A percentile compares a stretch with the other conserved stretches of the same genome.
Evolutionary conservation across 2,329 filamentous ascomycete species (phyloP).

Genomic region (Trichophyton rubrum): DNA sequence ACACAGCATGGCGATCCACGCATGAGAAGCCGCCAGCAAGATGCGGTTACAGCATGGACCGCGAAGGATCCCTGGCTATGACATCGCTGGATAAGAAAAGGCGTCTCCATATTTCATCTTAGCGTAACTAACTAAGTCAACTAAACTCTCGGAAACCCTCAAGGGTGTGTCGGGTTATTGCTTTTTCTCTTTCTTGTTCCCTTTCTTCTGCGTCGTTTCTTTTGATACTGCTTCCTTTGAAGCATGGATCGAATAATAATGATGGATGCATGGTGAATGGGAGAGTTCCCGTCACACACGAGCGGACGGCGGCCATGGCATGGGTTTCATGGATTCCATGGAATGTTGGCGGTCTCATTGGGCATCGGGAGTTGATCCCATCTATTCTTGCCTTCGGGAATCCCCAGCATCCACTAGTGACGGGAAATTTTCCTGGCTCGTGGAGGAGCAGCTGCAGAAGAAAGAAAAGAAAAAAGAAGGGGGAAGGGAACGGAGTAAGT

Average conservation of each 20-base stretch:
- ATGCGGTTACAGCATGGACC: background rate
- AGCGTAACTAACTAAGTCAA: background rate
- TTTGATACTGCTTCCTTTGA: background rate
- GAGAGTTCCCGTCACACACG: background rate
- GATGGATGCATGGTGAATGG: too few relatives aligned
- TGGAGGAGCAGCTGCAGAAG: background rate
- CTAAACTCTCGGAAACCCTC: background rate
- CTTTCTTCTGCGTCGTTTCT: background rate
- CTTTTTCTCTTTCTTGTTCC: background rate
- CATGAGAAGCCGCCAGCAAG: background rate
- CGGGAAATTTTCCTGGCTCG: background rate
- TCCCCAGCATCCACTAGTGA: conserved; percentile 1
- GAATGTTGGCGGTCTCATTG: background rate
- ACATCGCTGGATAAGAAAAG: background rate
- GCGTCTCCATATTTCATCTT: conserved; percentile 2
- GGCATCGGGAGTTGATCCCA: background rate
- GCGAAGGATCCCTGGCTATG: background rate
- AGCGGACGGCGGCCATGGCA: background rate
- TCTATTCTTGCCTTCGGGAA: background rate
- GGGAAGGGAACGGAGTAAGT: background rate
- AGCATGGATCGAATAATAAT: background rate
- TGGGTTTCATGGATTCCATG: background rate
- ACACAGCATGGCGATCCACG: conserved; percentile 2
- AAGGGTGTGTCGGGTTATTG: background rate
- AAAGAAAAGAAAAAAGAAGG: background rate